These are phyloP conservation scores for Emericellopsis atlantica DNA, from an alignment of 2,329 filamentous ascomycete genomes.

Conservation along the genomic window DNA sequence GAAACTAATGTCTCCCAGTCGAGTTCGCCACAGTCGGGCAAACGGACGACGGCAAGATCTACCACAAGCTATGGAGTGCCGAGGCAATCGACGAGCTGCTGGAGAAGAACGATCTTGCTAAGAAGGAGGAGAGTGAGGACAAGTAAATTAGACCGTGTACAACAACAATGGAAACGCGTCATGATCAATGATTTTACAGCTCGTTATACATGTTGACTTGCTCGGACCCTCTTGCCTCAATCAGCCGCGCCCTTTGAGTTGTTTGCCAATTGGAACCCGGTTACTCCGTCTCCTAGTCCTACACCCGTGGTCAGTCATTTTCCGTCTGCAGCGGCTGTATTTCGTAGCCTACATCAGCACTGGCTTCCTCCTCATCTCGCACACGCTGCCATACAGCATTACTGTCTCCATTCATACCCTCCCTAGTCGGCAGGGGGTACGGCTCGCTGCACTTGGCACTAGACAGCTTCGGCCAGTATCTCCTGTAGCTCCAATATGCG, in stretches of 20 bases:
- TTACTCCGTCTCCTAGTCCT: neutral
- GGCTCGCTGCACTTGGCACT: slow-evolving; percentile 43
- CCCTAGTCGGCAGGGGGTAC: slow-evolving; percentile 32
- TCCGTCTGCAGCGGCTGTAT: slow-evolving; percentile 10
- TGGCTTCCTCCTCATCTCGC: slow-evolving; percentile 37
- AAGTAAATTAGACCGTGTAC: slow-evolving; percentile 26
- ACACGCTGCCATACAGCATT: slow-evolving; percentile 27
- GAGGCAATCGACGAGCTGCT: slow-evolving; percentile 91
- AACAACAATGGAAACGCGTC: slow-evolving; percentile 1
- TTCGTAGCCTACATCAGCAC: slow-evolving; percentile 9
- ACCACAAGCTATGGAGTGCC: slow-evolving; percentile 93
- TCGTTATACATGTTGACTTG: neutral
- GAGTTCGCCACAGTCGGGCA: slow-evolving; percentile 97
- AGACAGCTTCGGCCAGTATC: slow-evolving; percentile 47
- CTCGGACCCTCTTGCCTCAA: neutral
- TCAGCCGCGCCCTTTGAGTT: neutral
- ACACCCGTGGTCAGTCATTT: neutral
- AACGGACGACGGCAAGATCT: slow-evolving; percentile 91
- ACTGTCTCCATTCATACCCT: slow-evolving; percentile 8
- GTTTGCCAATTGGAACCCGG: too few relatives aligned
- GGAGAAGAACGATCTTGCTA: slow-evolving; percentile 91
- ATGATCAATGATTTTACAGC: neutral
- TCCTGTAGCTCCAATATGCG: slow-evolving; percentile 53
- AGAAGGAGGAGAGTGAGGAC: slow-evolving; percentile 63
- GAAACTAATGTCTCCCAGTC: slow-evolving; percentile 38